Evolutionary conservation across 768 basidiomycete species (phyloP).

Genomic region (Amyloporia xantha): DNA sequence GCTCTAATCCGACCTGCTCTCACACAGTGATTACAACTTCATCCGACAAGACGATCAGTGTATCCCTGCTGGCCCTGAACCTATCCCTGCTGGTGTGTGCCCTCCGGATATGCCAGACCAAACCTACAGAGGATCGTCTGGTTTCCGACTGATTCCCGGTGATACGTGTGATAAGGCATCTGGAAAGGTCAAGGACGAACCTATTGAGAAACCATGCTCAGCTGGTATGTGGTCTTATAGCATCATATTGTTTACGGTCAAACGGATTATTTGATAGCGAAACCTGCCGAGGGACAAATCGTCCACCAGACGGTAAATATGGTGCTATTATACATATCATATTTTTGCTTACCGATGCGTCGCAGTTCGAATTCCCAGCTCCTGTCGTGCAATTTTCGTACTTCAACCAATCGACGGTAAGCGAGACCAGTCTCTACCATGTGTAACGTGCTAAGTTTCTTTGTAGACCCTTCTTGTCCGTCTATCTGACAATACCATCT

Average conservation of each 20-base stretch:
- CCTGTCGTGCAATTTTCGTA: slow-evolving; percentile 73
- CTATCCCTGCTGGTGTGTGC: slow-evolving; percentile 74
- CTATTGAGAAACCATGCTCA: slow-evolving; percentile 68
- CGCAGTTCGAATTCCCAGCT: slow-evolving; percentile 61
- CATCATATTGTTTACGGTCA: neutral
- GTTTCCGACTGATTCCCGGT: slow-evolving; percentile 88
- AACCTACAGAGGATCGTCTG: slow-evolving; percentile 82
- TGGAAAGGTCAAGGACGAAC: slow-evolving; percentile 64
- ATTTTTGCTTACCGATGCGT: neutral
- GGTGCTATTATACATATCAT: neutral
- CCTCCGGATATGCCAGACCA: slow-evolving; percentile 39
- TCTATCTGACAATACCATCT: slow-evolving; percentile 68
- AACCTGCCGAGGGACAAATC: slow-evolving; percentile 73
- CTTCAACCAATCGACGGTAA: slow-evolving; percentile 73
- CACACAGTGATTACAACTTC: slow-evolving; percentile 85
- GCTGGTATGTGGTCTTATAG: slow-evolving; percentile 45
- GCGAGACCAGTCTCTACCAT: no score
- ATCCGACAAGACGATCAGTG: slow-evolving; percentile 70
- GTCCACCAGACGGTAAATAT: slow-evolving; percentile 64
- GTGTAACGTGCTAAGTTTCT: no score
- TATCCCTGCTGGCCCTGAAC: slow-evolving; percentile 82
- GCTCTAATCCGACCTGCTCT: neutral
- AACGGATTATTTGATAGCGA: slow-evolving; percentile 37
- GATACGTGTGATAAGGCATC: slow-evolving; percentile 66
- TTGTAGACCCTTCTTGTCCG: slow-evolving; percentile 81